Base-by-base conservation (phyloP, 257 asterid species). In the Petrea volubilis region DNA sequence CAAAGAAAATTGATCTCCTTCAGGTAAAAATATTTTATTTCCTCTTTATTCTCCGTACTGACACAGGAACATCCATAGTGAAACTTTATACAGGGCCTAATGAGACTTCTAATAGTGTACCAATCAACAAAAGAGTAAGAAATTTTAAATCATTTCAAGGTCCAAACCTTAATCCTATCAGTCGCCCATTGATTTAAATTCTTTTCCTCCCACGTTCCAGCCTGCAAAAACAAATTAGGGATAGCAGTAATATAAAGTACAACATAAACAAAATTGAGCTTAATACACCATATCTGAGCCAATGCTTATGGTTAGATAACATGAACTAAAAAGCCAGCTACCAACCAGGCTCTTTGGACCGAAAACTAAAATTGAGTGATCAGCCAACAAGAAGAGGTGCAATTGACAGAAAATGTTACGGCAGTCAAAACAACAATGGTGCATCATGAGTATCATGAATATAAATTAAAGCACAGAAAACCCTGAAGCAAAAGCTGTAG, bases 171-270 rank as follows among this genome's bases (percentile, higher is more conserved):
- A 67, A 81, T 84, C 50, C 85, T 77, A 59, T 81, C 78, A n/a
- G 70, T 79, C 41, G 89, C 84, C 89, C 89, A 84, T 74, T 79
- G 73, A 21, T 81, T 84, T 23, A 84, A 53, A 66, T 74, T 81
- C 68, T 84, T 84, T 67, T 84, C 87, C 81, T 84, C 89, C 89
- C 89, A 84, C 1, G 89, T 84, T 53, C 89, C 89, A 74, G 91
- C 91, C 88, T 86, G 79, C 60, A 71, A 65, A 23, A 36, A 49
- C 7, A 46, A 44, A 38, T 15, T 3, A 56, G 9, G 44, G 14
- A 74, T 40, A 74, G 76, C 11, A 59, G 51, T 34, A 60, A 40
- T 5, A 34, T 14, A 15, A 25, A 25, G 27, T 21, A 15, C 6
- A 38, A 47, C 27, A 55, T 25, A 24, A 60, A 51, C 36, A 34